Conservation (phyloP, 495 filamentous ascomycete species). For the Aspergillus sclerotioniger region DNA sequence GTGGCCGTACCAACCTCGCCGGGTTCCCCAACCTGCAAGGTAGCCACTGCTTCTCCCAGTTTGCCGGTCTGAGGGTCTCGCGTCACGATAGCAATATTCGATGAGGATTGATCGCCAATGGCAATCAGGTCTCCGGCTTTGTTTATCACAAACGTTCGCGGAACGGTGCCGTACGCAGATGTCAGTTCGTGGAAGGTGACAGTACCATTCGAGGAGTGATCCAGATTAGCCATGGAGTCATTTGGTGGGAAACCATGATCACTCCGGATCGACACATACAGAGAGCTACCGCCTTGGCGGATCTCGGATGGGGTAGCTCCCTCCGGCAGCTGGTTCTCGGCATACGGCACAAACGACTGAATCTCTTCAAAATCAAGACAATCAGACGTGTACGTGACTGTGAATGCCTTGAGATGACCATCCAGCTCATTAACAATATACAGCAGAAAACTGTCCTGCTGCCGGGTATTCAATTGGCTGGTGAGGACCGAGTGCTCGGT, state of each 20-base stretch:
- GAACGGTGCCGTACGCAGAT: constrained; percentile 57
- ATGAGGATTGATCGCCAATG: constrained; percentile 59
- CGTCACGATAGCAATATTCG: constrained; percentile 58
- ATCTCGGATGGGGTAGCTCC: constrained; percentile 42
- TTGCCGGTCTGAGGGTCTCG: constrained; percentile 55
- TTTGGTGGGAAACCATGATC: constrained; percentile 35
- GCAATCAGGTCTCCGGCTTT: constrained; percentile 58
- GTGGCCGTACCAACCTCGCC: constrained; percentile 39
- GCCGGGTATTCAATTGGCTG: constrained; percentile 15
- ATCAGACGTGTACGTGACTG: constrained; percentile 51
- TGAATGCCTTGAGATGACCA: constrained; percentile 56
- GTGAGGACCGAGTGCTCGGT: constrained; percentile 7
- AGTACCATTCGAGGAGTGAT: constrained; percentile 41
- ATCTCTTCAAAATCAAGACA: constrained; percentile 42
- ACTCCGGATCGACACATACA: constrained; percentile 46
- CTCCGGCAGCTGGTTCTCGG: constrained; percentile 24
- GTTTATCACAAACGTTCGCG: constrained; percentile 67
- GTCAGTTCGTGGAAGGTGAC: constrained; percentile 50
- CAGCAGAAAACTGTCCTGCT: constrained; percentile 36
- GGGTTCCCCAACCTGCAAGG: constrained; percentile 36
- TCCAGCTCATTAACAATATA: constrained; percentile 65
- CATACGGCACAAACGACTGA: constrained; percentile 31
- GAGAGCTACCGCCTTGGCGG: constrained; percentile 17
- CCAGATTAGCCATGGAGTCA: constrained; percentile 37
- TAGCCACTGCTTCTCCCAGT: constrained; percentile 49